Conservation (phyloP, 225 moss, liverwort and hornwort species). For the Polytrichum formosum region DNA sequence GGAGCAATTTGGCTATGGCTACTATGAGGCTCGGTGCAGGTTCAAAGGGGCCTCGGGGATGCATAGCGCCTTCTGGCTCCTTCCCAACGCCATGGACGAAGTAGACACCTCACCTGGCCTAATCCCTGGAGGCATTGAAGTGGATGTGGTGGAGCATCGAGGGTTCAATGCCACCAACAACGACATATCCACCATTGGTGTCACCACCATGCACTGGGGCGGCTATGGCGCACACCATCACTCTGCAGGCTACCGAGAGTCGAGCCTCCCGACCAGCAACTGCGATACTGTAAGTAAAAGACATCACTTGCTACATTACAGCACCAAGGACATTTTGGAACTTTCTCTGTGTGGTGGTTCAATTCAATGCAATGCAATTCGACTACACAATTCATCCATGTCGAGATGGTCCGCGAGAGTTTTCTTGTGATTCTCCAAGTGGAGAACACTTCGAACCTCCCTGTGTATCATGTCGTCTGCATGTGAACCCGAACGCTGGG, state of each 20-base stretch:
- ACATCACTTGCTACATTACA: too few relatives aligned
- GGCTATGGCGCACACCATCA: slow-evolving; percentile 67
- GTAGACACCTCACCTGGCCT: slow-evolving; percentile 53
- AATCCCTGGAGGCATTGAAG: slow-evolving; percentile 66
- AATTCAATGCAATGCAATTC: too few relatives aligned
- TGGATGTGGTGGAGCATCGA: slow-evolving; percentile 79
- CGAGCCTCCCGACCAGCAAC: slow-evolving; percentile 30
- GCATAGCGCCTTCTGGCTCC: slow-evolving; percentile 88
- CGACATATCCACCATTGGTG: slow-evolving; percentile 44
- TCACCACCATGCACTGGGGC: slow-evolving; percentile 67
- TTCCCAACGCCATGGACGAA: slow-evolving; percentile 70
- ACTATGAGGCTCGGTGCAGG: slow-evolving; percentile 62
- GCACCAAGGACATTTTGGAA: too few relatives aligned
- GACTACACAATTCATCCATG: too few relatives aligned
- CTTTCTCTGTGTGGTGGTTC: too few relatives aligned
- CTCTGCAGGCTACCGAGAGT: slow-evolving; percentile 70
- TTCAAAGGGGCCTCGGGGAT: slow-evolving; percentile 79
- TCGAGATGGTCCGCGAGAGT: too few relatives aligned
- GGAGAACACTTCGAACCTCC: too few relatives aligned
- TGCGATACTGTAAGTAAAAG: too few relatives aligned
- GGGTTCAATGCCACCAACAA: slow-evolving; percentile 29
- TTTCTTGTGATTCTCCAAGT: too few relatives aligned
- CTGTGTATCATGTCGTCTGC: too few relatives aligned
- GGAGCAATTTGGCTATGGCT: slow-evolving; percentile 67
- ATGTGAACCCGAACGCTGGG: too few relatives aligned